These are phyloP conservation scores for Hyphopichia homilentoma DNA, from an alignment of 805 yeast species.

Conservation along the genomic window DNA sequence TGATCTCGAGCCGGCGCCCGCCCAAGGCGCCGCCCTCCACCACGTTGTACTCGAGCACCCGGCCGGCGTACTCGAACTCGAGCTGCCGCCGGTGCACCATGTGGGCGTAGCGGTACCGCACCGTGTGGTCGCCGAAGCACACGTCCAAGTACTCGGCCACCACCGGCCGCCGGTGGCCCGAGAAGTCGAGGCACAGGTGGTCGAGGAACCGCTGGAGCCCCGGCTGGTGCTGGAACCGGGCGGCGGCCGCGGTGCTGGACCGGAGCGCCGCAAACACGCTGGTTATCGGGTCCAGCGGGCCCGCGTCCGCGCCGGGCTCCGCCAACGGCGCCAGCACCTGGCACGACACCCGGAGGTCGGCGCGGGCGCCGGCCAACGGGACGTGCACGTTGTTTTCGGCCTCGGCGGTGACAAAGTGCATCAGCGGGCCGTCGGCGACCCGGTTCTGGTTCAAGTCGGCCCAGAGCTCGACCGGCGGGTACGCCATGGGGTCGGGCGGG, in stretches of 20 bases:
- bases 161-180: conserved; percentile 28
- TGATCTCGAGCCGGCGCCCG: conserved; percentile 49
- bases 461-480: conserved; percentile 60
- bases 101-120: conserved; percentile 43
- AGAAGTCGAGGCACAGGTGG: conserved; percentile 35
- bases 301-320: conserved; percentile 5
- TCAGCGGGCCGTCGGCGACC: conserved; percentile 32
- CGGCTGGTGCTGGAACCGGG: conserved; percentile 33
- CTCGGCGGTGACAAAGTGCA: conserved; percentile 43
- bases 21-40: conserved; percentile 60
- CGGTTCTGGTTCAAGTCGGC: conserved; percentile 36
- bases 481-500: conserved; percentile 17
- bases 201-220: conserved; percentile 40
- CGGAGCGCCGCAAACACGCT: conserved; percentile 7
- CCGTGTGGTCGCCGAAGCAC: conserved; percentile 30
- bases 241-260: conserved; percentile 22
- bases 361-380: conserved; percentile 34
- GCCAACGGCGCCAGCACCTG: conserved; percentile 32
- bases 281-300: not conserved
- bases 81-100: conserved; percentile 35
- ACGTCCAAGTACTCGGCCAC: conserved; percentile 40
- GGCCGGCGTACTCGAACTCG: conserved; percentile 13
- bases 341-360: conserved; percentile 46
- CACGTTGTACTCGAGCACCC: conserved; percentile 38
- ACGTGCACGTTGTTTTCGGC: conserved; percentile 41